Conservation (phyloP, 305 asterid species). For the Fraxinus greggii region DNA sequence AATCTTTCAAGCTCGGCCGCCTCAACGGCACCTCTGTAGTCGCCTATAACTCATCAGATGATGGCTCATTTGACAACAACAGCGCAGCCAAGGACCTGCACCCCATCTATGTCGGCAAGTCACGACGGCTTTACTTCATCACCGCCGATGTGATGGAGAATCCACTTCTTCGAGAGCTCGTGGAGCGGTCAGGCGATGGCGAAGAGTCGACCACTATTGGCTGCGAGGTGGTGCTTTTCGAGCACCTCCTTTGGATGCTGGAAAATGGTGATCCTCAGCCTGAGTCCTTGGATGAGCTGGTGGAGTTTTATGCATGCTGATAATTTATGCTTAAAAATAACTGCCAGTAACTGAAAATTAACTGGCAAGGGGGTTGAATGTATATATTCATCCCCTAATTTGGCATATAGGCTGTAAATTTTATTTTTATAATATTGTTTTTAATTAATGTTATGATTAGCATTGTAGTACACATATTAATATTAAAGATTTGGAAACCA, state of each 20-base stretch:
- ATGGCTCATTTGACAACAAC: not conserved
- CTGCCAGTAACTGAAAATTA: constrained; percentile 24
- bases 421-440: not conserved
- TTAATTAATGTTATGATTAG: not conserved
- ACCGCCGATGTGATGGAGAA: constrained; percentile 61
- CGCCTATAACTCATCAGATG: not conserved
- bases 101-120: constrained; percentile 75
- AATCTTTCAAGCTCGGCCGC: constrained; percentile 78
- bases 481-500: no score
- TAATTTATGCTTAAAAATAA: not conserved
- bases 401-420: constrained; percentile 38
- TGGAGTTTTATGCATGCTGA: constrained; percentile 75
- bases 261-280: constrained; percentile 89
- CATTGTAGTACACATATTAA: not conserved
- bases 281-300: constrained; percentile 76
- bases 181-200: constrained; percentile 48
- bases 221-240: constrained; percentile 88
- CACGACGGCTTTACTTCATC: constrained; percentile 73
- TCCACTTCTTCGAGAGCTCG: constrained; percentile 80
- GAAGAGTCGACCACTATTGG: constrained; percentile 46
- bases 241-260: constrained; percentile 96
- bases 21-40: constrained; percentile 34
- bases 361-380: constrained; percentile 22
- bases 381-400: constrained; percentile 28
- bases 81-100: constrained; percentile 37